Conservation (phyloP, 2,329 filamentous ascomycete genomes). For the Aspergillus calidoustus region DNA sequence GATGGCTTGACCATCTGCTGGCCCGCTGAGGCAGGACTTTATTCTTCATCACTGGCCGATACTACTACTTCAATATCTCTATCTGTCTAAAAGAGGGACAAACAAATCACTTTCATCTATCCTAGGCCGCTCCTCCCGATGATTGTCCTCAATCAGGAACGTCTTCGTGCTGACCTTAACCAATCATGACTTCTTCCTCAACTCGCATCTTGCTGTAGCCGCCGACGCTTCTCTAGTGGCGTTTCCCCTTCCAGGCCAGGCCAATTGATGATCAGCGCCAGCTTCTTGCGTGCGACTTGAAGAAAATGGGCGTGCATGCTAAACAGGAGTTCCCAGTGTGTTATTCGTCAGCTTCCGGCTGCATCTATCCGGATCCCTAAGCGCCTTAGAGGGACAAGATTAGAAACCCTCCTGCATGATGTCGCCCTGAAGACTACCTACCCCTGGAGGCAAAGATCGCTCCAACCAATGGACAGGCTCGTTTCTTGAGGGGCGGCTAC, state of each 20-base stretch:
- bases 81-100: neutral
- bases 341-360: constrained; percentile 1
- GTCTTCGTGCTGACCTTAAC: neutral
- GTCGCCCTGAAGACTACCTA: constrained; percentile 6
- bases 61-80: constrained; percentile 1
- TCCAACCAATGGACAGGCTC: constrained; percentile 2
- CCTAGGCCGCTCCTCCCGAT: neutral
- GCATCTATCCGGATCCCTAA: constrained; percentile 10
- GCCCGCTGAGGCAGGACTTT: too few relatives aligned
- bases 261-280: constrained; percentile 6
- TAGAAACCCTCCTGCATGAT: constrained; percentile 14
- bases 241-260: neutral
- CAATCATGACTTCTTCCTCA: neutral
- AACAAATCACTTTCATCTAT: neutral
- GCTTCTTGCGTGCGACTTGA: neutral
- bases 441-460: constrained; percentile 1
- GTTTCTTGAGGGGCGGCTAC: constrained; percentile 11
- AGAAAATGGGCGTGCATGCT: constrained; percentile 1
- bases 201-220: constrained; percentile 13
- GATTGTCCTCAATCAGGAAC: neutral
- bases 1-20: too few relatives aligned
- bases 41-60: too few relatives aligned
- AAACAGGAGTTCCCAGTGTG: neutral
- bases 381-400: constrained; percentile 13
- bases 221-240: constrained; percentile 7